Evolutionary conservation across 225 moss, liverwort and hornwort species (phyloP), one percentile per base, ranked within the genome.

Genomic region (Polytrichum formosum): DNA sequence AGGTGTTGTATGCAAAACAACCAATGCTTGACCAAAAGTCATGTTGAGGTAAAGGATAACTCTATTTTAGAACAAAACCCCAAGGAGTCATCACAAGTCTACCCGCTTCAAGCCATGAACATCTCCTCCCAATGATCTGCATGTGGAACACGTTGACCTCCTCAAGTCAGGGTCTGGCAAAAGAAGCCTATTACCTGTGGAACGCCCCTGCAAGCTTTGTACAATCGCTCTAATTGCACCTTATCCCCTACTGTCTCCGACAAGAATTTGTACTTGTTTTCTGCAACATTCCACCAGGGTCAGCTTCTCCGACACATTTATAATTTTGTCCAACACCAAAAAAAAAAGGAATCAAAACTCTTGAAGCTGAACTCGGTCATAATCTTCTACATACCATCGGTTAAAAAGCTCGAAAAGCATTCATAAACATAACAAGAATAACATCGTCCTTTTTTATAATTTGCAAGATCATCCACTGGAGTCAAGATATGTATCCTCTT

Each of bases 211-310:
- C 97, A 98, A 67, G 92, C 92, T 72, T 73, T 85, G 79, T 88
- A 91, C 20, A 98, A 79, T 33, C 81, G 82, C 69, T 94, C 90
- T 75, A 94, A 76, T 75, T 98, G 97, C 61, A 75, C 80, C 80
- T 92, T 92, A 74, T 98, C 94, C 30, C 97, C 94, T 25, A 87
- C 91, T 65, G 78, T 82, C 73, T 94, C 97, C 30, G 97, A 76
- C 73, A 91, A 64, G 26, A 92, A 92, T 78, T 94, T 98, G 81
- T 92, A 84, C 75, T 85, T 91, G 23, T 82, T 77, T 82, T 81
- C 92, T 97, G 90, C 25, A 77, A 13, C 67, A 73, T 71, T 67
- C 28, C 67, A 71, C 67, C 58, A 22, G 58, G 58, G 21, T 58
- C 20, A 58, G 58, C 23, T 58, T 22, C 23, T 46, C 46, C 13